These are phyloP conservation scores for Mikania micrantha DNA, from an alignment of 129 eudicot species.

Conservation along the genomic window DNA sequence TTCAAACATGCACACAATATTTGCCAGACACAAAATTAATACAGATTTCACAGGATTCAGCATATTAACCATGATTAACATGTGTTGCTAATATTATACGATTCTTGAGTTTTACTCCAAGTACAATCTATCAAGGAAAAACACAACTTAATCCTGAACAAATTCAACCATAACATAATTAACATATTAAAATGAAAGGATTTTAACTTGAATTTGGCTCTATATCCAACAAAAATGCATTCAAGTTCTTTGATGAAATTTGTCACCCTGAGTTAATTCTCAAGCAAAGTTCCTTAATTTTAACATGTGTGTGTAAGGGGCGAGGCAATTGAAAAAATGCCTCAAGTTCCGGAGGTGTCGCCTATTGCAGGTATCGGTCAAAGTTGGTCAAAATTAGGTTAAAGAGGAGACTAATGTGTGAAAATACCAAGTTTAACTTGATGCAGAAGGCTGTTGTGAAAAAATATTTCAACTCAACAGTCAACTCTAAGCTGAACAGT, in stretches of 20 bases:
- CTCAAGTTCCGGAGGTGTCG: too few relatives aligned
- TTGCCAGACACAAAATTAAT: neutral
- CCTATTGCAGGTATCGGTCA: too few relatives aligned
- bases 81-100: slow-evolving; percentile 3
- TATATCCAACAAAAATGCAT: too few relatives aligned
- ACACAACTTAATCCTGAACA: neutral
- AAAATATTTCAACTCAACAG: neutral
- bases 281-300: too few relatives aligned
- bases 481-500: neutral
- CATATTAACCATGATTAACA: neutral
- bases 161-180: neutral
- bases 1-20: neutral
- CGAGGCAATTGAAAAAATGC: too few relatives aligned
- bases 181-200: neutral
- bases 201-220: neutral
- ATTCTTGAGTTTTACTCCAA: neutral
- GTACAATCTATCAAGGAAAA: neutral
- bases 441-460: too few relatives aligned
- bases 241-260: too few relatives aligned
- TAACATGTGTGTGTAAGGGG: too few relatives aligned
- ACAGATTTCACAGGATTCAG: neutral
- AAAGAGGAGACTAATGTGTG: too few relatives aligned
- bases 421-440: too few relatives aligned
- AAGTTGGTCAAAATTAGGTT: too few relatives aligned
- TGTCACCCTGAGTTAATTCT: too few relatives aligned